A percentile compares a stretch with the other conserved stretches of the same genome.
Conservation (phyloP, 2,329 filamentous ascomycete species). For the Exophiala mesophila region DNA sequence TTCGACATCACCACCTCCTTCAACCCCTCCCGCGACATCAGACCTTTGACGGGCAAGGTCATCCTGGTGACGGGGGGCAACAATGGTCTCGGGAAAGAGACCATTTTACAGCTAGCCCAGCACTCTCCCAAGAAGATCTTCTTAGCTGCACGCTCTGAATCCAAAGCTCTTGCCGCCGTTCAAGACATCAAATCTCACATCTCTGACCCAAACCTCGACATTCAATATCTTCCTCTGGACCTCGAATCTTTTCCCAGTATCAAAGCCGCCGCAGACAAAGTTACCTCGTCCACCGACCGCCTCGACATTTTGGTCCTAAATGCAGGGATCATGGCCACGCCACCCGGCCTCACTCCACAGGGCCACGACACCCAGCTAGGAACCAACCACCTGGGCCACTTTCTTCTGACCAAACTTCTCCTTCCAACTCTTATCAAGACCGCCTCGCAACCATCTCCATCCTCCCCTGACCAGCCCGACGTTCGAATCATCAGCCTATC, state of each 20-base stretch:
- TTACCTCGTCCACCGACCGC: constrained; percentile 37
- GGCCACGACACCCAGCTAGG: constrained; percentile 44
- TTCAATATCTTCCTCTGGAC: constrained; percentile 46
- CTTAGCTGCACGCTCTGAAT: constrained; percentile 47
- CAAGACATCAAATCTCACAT: constrained; percentile 35
- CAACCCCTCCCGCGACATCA: constrained; percentile 42
- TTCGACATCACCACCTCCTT: constrained; percentile 27
- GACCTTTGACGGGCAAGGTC: constrained; percentile 44
- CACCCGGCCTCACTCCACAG: constrained; percentile 35
- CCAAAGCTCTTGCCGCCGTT: constrained; percentile 42
- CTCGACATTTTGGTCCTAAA: constrained; percentile 45
- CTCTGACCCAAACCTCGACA: constrained; percentile 29
- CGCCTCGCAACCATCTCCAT: constrained; percentile 8
- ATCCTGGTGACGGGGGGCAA: constrained; percentile 50
- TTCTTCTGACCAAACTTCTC: constrained; percentile 41
- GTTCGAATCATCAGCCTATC: constrained; percentile 37
- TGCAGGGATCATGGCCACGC: constrained; percentile 44
- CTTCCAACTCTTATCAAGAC: constrained; percentile 39
- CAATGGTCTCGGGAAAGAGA: constrained; percentile 44
- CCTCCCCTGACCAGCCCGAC: too few relatives aligned
- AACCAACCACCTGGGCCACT: constrained; percentile 46
- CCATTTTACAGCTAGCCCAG: constrained; percentile 43
- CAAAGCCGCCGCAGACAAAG: constrained; percentile 39
- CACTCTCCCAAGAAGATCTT: constrained; percentile 52
- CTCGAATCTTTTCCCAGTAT: constrained; percentile 49